Base-by-base conservation (phyloP, 148 eudicot species). In the Vaccinium vitisidaea region DNA sequence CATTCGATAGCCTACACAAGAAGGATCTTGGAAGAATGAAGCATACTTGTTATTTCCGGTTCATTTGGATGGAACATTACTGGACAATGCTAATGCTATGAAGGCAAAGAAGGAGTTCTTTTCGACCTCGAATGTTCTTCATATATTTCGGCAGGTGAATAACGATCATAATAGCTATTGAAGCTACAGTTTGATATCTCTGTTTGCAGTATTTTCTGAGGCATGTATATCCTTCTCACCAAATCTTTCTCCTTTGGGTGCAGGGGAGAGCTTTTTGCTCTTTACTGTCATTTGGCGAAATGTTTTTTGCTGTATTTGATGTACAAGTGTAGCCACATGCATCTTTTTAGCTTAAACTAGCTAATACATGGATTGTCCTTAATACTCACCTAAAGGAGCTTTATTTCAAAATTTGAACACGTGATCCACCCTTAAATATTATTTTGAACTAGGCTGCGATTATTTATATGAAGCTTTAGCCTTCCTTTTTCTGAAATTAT, bases 21-120 rank as follows among this genome's bases (percentile, higher is more conserved):
- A 95, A 84, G 92, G 90, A 87, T 87, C 95, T 70, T 90, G 95
- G 98, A 94, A 90, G 80, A 94, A 97, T 86, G 99, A 97, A 89
- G 99, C 99, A 25, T 97, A 95, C 84, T 89, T 95, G 91, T 87
- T 97, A 73, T 97, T 95, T 88, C 99, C 99, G 12, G 96, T 91
- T 75, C 96, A 94, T 88, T 84, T 91, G 90, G 99, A 94, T 83
- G 99, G 98, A 80, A 93, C 98, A 73, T 88, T 97, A 86, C 84
- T 88, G 85, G 99, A 97, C 88, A 92, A 90, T 84, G 77, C 95
- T 73, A 89, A 86, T 39, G 86, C 86, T 63, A 92, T 92, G 98
- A 92, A 91, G 87, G 90, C 90, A 84, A 93, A 93, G 84, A 93
- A 93, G 89, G 99, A 93, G 89, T 94, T 89, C 91, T 95, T 93